phyloP scores from a whole-genome alignment of 2,329 filamentous ascomycete genomes.

The Colletotrichum filicis region DNA sequence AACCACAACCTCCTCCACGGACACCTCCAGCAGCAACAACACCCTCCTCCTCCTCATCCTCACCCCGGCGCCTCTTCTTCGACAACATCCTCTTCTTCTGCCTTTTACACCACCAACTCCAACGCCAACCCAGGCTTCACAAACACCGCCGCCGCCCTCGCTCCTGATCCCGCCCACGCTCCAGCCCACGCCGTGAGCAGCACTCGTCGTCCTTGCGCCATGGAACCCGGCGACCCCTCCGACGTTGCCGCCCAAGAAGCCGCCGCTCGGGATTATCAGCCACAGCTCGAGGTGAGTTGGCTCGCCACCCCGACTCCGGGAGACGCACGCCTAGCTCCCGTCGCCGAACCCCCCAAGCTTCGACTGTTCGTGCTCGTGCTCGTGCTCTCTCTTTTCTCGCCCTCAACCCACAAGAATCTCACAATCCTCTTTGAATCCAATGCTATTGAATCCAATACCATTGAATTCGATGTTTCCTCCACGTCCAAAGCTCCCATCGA shows the following conservation, averaged over 20 bases:
- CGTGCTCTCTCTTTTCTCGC: constrained; percentile 5
- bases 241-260: constrained; percentile 70
- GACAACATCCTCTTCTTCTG: constrained; percentile 24
- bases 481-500: neutral
- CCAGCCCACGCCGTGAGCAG: constrained; percentile 49
- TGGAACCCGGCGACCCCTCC: constrained; percentile 42
- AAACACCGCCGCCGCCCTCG: constrained; percentile 3
- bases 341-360: neutral
- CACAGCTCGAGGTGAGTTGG: constrained; percentile 63
- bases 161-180: constrained; percentile 47
- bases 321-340: neutral
- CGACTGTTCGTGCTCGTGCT: neutral
- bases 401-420: neutral
- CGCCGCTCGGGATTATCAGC: constrained; percentile 68
- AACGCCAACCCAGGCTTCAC: constrained; percentile 10
- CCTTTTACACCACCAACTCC: constrained; percentile 30
- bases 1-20: constrained; percentile 8
- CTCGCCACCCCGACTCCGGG: neutral
- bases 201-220: constrained; percentile 39
- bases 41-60: neutral
- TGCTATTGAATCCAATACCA: too few species aligned
- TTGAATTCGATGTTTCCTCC: neutral
- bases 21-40: neutral
- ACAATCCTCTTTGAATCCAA: too few species aligned
- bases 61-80: constrained; percentile 8